Percentiles rank a stretch among this genome's conserved stretches.
phyloP scores from a whole-genome alignment of 179 eudicot species.

The Nepenthes alata region DNA sequence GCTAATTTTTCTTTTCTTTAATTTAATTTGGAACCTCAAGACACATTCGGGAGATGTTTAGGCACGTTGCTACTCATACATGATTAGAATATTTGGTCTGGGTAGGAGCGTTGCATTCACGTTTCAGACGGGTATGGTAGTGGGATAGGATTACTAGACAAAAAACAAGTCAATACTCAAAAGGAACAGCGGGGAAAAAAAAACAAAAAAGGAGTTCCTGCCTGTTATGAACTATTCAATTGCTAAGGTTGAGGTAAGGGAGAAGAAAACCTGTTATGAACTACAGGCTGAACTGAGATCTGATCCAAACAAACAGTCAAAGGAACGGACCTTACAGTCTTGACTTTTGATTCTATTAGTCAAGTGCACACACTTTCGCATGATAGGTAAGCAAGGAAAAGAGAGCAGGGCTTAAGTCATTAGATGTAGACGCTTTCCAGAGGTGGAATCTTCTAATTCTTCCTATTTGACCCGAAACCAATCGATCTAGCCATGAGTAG shows the following conservation, averaged over 20 bases:
- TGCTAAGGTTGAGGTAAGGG: not conserved
- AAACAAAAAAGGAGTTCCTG: too few relatives aligned
- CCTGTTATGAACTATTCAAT: too few relatives aligned
- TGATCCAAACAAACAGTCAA: constrained; percentile 4
- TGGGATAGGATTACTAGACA: too few relatives aligned
- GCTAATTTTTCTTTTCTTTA: too few relatives aligned
- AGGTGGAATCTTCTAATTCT: constrained; percentile 10
- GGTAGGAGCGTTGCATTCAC: too few relatives aligned
- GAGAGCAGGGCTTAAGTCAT: constrained; percentile 15
- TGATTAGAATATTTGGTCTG: too few relatives aligned
- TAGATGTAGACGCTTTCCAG: constrained; percentile 10
- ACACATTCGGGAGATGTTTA: too few relatives aligned
- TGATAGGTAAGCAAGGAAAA: constrained; percentile 18
- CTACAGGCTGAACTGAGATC: constrained; percentile 3
- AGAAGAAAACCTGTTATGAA: not conserved
- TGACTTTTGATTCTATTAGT: constrained; percentile 1
- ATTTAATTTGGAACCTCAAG: too few relatives aligned
- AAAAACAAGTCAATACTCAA: too few relatives aligned
- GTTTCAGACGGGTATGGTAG: too few relatives aligned
- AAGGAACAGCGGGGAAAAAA: too few relatives aligned
- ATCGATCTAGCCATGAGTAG: constrained; percentile 11
- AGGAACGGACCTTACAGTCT: not conserved
- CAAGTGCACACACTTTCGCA: constrained; percentile 14
- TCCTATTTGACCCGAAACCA: constrained; percentile 12
- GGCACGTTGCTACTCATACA: too few relatives aligned